Evolutionary conservation across 2,329 filamentous ascomycete species (phyloP).

Genomic region (Penicillium fuscoglaucum): DNA sequence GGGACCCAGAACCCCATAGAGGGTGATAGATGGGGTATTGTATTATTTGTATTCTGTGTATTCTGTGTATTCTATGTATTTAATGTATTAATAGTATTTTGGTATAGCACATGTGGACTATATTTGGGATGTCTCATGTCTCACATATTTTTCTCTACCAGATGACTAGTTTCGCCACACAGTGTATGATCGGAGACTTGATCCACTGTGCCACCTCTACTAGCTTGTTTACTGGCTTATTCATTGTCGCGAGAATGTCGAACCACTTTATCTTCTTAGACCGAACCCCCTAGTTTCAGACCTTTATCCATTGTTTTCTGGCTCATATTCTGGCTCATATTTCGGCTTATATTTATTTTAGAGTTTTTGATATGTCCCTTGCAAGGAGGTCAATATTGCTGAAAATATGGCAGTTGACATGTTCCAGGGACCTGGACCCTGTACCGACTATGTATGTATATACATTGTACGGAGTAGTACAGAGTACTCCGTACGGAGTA

Average conservation of each 20-base stretch:
- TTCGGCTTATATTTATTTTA: not conserved
- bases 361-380: slow-evolving; percentile 2
- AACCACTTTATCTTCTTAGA: not conserved
- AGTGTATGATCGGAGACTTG: slow-evolving; percentile 1
- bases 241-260: slow-evolving; percentile 1
- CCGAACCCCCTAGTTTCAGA: slow-evolving; percentile 11
- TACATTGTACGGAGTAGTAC: not conserved
- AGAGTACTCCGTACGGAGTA: not conserved
- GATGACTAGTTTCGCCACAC: slow-evolving; percentile 11
- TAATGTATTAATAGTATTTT: slow-evolving; percentile 1
- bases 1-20: slow-evolving; percentile 2
- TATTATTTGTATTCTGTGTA: not conserved
- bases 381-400: slow-evolving; percentile 5
- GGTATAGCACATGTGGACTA: slow-evolving; percentile 3
- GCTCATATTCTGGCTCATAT: too few relatives aligned
- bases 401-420: slow-evolving; percentile 1
- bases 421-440: not conserved
- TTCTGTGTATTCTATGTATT: not conserved
- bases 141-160: not conserved
- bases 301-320: not conserved
- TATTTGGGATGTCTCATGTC: slow-evolving; percentile 14
- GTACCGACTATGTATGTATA: not conserved
- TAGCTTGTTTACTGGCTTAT: not conserved
- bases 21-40: slow-evolving; percentile 4
- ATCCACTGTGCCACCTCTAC: slow-evolving; percentile 5